phyloP scores from a whole-genome alignment of 83 land plant species.

The Larix sibirica region DNA sequence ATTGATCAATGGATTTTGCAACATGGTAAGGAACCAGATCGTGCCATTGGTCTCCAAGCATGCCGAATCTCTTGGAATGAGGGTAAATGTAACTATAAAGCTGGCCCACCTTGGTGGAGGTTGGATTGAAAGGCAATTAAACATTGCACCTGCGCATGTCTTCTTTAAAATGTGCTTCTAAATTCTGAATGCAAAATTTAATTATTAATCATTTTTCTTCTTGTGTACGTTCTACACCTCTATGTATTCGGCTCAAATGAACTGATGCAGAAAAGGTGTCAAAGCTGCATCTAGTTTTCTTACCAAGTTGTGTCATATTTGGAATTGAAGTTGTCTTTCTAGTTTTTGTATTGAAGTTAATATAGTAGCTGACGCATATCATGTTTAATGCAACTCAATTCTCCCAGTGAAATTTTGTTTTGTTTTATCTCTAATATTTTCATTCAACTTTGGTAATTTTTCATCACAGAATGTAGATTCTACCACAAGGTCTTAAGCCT shows the following conservation, averaged over 20 bases:
- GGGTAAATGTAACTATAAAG: conserved; percentile 57
- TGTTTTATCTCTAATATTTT: too few species aligned
- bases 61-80: conserved; percentile 90
- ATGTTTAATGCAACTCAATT: neutral
- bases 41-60: conserved; percentile 93
- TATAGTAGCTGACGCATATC: neutral
- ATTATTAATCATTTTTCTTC: neutral
- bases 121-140: neutral
- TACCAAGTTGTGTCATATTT: neutral
- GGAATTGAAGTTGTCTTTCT: neutral
- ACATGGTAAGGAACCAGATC: conserved; percentile 83
- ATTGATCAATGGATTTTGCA: conserved; percentile 58
- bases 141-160: neutral
- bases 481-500: neutral
- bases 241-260: too few species aligned
- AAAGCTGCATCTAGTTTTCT: neutral
- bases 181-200: neutral
- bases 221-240: neutral
- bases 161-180: too few species aligned
- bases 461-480: neutral
- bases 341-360: neutral
- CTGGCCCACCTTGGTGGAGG: conserved; percentile 93
- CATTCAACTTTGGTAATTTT: neutral
- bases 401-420: neutral
- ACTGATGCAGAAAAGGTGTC: too few species aligned